Conservation (phyloP, 331 rosid genomes). For the Malus hybrid region DNA sequence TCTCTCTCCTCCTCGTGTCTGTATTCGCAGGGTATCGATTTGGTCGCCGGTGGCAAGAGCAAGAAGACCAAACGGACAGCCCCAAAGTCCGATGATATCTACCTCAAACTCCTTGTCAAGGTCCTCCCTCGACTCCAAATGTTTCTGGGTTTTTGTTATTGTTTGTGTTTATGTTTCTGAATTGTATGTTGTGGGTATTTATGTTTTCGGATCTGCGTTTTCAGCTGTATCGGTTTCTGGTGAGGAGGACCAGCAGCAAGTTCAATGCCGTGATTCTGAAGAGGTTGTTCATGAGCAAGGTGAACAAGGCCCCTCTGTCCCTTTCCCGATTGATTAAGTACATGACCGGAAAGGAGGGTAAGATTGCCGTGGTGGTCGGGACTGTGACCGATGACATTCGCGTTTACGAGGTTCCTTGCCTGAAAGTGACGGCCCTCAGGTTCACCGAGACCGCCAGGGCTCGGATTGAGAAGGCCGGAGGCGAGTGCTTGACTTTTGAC, state of each 20-base stretch:
- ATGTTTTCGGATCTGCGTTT: background rate
- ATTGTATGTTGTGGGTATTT: background rate
- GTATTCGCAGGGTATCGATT: conserved; percentile 57
- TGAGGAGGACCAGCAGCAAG: conserved; percentile 46
- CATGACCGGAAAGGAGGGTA: conserved; percentile 46
- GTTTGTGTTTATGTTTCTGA: background rate
- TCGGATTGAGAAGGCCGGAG: conserved; percentile 62
- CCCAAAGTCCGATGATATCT: conserved; percentile 60
- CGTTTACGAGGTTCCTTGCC: conserved; percentile 37
- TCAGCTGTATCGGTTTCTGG: conserved; percentile 62
- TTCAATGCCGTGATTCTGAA: conserved; percentile 57
- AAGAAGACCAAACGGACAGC: conserved; percentile 59
- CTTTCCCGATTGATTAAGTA: conserved; percentile 55
- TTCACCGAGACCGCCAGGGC: conserved; percentile 70
- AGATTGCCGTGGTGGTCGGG: conserved; percentile 56
- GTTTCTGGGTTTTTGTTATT: background rate
- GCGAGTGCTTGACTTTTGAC: conserved; percentile 54
- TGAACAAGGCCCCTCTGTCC: conserved; percentile 58
- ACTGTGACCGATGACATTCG: conserved; percentile 53
- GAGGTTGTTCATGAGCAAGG: conserved; percentile 75
- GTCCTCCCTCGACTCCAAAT: background rate
- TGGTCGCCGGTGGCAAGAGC: conserved; percentile 76
- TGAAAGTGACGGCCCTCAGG: conserved; percentile 58
- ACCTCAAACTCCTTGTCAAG: conserved; percentile 65
- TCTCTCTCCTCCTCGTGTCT: background rate